Evolutionary conservation across 129 eudicot species (phyloP).

Genomic region (Scalesia atractyloides): DNA sequence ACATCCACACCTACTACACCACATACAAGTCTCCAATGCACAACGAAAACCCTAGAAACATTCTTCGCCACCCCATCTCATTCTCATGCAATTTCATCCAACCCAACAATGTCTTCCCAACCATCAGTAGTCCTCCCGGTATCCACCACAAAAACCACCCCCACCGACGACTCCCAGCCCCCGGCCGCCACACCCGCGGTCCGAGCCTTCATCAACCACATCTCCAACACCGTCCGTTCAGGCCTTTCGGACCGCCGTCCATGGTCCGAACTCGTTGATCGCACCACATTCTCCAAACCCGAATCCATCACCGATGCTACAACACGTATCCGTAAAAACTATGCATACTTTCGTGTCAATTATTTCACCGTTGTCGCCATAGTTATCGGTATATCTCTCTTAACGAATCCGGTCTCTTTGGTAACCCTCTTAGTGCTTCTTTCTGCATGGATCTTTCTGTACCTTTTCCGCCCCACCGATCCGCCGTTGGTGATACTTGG

Average conservation of each 20-base stretch:
- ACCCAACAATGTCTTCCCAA: conserved; percentile 40
- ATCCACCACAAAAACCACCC: conserved; percentile 24
- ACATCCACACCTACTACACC: background rate
- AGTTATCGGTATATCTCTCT: conserved; percentile 61
- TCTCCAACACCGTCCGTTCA: conserved; percentile 45
- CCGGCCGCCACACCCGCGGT: conserved; percentile 48
- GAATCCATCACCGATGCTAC: conserved; percentile 80
- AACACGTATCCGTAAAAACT: conserved; percentile 70
- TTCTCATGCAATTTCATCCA: conserved; percentile 1
- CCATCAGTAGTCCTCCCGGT: conserved; percentile 51
- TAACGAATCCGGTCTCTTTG: conserved; percentile 72
- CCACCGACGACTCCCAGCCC: conserved; percentile 36
- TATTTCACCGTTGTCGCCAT: conserved; percentile 59
- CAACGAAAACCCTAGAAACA: background rate
- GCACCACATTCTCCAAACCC: conserved; percentile 78
- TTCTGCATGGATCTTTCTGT: conserved; percentile 81
- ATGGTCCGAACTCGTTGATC: conserved; percentile 78
- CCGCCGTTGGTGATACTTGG: conserved; percentile 62
- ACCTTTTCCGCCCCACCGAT: conserved; percentile 75
- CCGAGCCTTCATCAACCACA: conserved; percentile 51
- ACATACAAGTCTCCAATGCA: background rate
- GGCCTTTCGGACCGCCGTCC: conserved; percentile 80
- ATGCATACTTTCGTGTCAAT: conserved; percentile 69
- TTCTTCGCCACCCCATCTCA: background rate
- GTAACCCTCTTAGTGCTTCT: conserved; percentile 58